phyloP scores from a whole-genome alignment of 1,284 basidiomycete genomes.

The Wallemia hederae region DNA sequence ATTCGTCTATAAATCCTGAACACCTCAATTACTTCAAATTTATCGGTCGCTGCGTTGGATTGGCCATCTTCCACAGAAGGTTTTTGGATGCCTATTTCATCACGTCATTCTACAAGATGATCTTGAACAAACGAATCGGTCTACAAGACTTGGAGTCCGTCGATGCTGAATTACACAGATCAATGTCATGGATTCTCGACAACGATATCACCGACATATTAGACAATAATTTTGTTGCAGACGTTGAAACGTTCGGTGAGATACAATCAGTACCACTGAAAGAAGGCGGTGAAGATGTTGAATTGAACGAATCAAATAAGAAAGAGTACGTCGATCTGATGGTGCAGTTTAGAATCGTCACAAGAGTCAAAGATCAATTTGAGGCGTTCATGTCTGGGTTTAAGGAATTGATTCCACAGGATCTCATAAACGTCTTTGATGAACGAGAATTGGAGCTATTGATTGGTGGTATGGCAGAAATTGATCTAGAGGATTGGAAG shows the following conservation, averaged over 20 bases:
- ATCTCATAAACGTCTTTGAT: conserved; percentile 89
- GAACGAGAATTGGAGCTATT: conserved; percentile 86
- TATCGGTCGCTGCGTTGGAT: conserved; percentile 38
- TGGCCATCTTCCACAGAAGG: conserved; percentile 91
- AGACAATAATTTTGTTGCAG: conserved; percentile 76
- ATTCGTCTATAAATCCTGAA: conserved; percentile 91
- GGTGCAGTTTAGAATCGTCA: conserved; percentile 78
- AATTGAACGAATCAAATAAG: conserved; percentile 93
- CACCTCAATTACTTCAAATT: conserved; percentile 42
- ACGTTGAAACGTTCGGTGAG: conserved; percentile 93
- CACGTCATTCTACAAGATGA: conserved; percentile 97
- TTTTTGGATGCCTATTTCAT: conserved; percentile 99
- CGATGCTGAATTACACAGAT: conserved; percentile 66
- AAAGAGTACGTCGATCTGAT: conserved; percentile 90
- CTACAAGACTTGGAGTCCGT: conserved; percentile 69
- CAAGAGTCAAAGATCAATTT: conserved; percentile 80
- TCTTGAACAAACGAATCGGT: conserved; percentile 56
- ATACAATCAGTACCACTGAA: conserved; percentile 78
- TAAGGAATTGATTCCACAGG: conserved; percentile 76
- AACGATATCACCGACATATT: conserved; percentile 85
- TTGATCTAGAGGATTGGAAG: conserved; percentile 42
- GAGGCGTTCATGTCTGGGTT: conserved; percentile 87
- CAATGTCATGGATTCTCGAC: conserved; percentile 88
- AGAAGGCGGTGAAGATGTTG: conserved; percentile 48
- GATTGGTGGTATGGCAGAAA: conserved; percentile 96